These are phyloP conservation scores for Brasenia schreberi DNA, from an alignment of 164 flowering plant genomes.

Conservation along the genomic window DNA sequence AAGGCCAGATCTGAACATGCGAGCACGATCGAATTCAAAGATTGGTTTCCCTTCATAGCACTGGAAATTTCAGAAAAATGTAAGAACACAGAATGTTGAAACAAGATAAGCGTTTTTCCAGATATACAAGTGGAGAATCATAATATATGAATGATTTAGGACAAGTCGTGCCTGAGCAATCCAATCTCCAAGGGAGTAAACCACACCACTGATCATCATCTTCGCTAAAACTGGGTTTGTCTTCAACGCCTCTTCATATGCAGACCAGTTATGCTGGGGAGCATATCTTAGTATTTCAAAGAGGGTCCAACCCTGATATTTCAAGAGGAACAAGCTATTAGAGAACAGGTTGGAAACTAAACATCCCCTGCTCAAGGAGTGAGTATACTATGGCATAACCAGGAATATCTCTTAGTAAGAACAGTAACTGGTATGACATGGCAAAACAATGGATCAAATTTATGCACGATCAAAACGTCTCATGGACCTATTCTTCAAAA, in stretches of 20 bases:
- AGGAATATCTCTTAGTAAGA: background rate
- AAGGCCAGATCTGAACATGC: conserved; percentile 72
- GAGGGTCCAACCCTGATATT: conserved; percentile 66
- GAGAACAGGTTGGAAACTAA: background rate
- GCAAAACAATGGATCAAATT: too few species aligned
- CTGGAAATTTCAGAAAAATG: conserved; percentile 17
- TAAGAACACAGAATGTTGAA: background rate
- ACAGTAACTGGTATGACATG: background rate
- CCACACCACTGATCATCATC: conserved; percentile 76
- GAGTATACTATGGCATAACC: background rate
- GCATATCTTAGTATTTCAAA: conserved; percentile 64
- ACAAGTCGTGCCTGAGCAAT: conserved; percentile 52
- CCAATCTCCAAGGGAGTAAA: conserved; percentile 86
- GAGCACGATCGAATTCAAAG: conserved; percentile 58
- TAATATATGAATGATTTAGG: background rate
- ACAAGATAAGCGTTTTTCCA: background rate
- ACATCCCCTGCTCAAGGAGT: background rate
- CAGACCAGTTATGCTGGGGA: conserved; percentile 70
- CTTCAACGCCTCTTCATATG: conserved; percentile 76
- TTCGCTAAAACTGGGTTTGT: conserved; percentile 72
- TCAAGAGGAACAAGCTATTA: background rate
- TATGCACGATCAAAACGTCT: too few species aligned
- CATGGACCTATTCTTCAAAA: too few species aligned
- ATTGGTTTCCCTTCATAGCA: conserved; percentile 78
- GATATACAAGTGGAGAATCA: background rate